Base-by-base conservation (phyloP, 2,329 filamentous ascomycete species). In the Leptographium lundbergii region DNA sequence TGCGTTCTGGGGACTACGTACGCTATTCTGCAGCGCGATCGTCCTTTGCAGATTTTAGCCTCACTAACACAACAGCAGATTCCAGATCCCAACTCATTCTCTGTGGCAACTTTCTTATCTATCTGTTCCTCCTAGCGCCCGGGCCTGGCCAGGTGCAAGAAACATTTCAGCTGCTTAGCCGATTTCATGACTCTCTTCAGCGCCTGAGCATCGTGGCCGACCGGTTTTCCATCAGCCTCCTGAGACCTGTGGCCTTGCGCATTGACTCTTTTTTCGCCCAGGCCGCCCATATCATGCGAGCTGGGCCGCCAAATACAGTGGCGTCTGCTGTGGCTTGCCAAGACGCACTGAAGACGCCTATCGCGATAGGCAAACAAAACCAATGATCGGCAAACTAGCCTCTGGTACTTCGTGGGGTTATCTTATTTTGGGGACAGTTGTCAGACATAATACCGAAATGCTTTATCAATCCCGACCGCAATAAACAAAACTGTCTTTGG, bases 61-160 rank as follows among this genome's bases (percentile, higher is more conserved):
- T 58, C 65, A 22, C 64, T 48, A 36, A 56, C 56, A 22, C 6
- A 6, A 14, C n/a, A 9, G 13, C 58, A 65, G 69, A 70, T 59
- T 67, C 67, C 22, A 71, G 75, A 17, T 75, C 74, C 9, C 75
- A 78, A 59, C 65, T 78, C 0, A 76, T 77, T 4, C 67, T 77
- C 0, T 75, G 73, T 45, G 74, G 75, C 19, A 77, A 78, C 62
- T 77, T 77, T 57, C 68, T 78, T 54, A 75, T 77, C 29, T 76
- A 76, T 60, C 68, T 78, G 0, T 78, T 78, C 54, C 67, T 78
- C 1, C 66, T 76, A 4, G 74, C 75, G 0, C 70, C 73, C 0
- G 68, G 70, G 9, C 65, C 65, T 3, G 60, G 61, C 4, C 68
- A 74, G 54, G 68, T 73, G 4, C 67, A 68, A 25, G 64, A 66